Evolutionary conservation across 208 protist species (phyloP).

Genomic region (Crithidia sp.): DNA sequence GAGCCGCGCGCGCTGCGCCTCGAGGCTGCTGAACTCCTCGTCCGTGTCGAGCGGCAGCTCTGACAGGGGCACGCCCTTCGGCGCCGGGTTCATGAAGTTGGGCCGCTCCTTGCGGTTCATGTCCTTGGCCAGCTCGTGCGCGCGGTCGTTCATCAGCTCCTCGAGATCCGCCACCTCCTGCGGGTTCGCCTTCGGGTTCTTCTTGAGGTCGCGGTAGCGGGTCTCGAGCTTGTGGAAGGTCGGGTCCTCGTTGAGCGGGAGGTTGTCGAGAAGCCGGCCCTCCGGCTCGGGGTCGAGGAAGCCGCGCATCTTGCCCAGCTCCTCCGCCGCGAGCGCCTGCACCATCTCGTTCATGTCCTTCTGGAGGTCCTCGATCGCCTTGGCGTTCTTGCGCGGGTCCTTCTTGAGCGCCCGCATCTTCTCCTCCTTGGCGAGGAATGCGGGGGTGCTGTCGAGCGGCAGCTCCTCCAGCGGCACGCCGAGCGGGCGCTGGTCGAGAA

Average conservation of each 20-base stretch:
- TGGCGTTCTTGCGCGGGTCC: constrained; percentile 54
- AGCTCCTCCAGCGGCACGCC: constrained; percentile 71
- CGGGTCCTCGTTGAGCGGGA: constrained; percentile 67
- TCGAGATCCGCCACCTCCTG: constrained; percentile 68
- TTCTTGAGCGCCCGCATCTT: constrained; percentile 58
- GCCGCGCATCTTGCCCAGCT: constrained; percentile 58
- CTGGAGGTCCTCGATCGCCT: constrained; percentile 50
- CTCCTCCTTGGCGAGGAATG: constrained; percentile 62
- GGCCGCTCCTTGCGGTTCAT: constrained; percentile 71
- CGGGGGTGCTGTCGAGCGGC: constrained; percentile 58
- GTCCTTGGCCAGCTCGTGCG: constrained; percentile 69
- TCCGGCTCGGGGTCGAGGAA: constrained; percentile 79
- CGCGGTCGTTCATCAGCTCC: constrained; percentile 81
- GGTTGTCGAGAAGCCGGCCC: constrained; percentile 61
- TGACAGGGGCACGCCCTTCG: constrained; percentile 55
- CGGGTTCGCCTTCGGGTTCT: constrained; percentile 52
- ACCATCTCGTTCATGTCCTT: constrained; percentile 60
- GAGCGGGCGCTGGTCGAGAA: constrained; percentile 61
- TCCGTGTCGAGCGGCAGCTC: constrained; percentile 76
- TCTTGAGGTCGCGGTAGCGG: constrained; percentile 66
- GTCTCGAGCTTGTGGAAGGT: constrained; percentile 60
- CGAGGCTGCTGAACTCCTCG: constrained; percentile 67
- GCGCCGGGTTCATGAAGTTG: constrained; percentile 53
- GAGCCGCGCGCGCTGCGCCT: constrained; percentile 70
- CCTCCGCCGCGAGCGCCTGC: constrained; percentile 53